Evolutionary conservation across 179 eudicot species (phyloP).

Genomic region (Spinacia oleracea): DNA sequence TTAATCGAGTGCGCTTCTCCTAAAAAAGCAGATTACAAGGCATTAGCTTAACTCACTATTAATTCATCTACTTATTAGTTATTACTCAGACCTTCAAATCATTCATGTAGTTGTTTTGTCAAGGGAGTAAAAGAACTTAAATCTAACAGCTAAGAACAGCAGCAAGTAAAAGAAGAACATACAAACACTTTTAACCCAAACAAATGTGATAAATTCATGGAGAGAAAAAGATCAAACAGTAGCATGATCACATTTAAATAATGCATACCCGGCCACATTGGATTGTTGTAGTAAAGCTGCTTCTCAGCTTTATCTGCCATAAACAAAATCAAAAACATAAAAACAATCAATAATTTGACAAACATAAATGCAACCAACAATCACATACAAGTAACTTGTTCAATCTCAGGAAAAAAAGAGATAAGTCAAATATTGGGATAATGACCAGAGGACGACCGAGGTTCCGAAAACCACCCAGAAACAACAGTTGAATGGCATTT

Average conservation of each 20-base stretch:
- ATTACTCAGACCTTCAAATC: neutral
- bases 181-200: neutral
- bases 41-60: neutral
- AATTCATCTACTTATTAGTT: neutral
- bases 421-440: slow-evolving; percentile 23
- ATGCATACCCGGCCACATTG: slow-evolving; percentile 97
- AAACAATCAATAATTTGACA: slow-evolving; percentile 1
- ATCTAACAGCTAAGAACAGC: neutral
- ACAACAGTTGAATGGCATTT: slow-evolving; percentile 89
- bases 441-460: slow-evolving; percentile 55
- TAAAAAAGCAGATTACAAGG: slow-evolving; percentile 29
- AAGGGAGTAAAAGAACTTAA: neutral
- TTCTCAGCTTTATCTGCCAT: slow-evolving; percentile 52
- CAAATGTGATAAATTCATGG: neutral
- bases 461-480: slow-evolving; percentile 96
- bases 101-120: neutral
- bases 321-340: slow-evolving; percentile 5
- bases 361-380: slow-evolving; percentile 10
- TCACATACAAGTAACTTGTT: neutral
- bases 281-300: slow-evolving; percentile 76
- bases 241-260: neutral
- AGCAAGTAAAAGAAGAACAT: neutral
- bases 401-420: neutral
- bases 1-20: slow-evolving; percentile 93
- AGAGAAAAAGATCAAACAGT: slow-evolving; percentile 2